phyloP scores from a whole-genome alignment of 345 rosid genomes.

The Lepidium sativum region DNA sequence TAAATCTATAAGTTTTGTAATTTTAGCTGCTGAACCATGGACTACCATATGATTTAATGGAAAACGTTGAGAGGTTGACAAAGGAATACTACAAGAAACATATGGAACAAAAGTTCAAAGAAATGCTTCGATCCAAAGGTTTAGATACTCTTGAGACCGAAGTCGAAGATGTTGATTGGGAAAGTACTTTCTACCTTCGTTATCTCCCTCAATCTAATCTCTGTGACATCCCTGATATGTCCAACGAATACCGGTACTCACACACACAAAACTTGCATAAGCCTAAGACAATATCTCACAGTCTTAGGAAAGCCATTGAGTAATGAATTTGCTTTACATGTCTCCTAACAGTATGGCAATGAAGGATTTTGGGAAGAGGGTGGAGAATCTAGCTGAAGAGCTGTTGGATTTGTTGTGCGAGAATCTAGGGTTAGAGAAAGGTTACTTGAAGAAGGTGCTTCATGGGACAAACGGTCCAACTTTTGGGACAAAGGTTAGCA shows the following conservation, averaged over 20 bases:
- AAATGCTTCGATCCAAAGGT: slow-evolving; percentile 52
- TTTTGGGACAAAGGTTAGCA: slow-evolving; percentile 83
- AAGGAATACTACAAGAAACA: slow-evolving; percentile 57
- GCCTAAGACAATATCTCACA: not conserved
- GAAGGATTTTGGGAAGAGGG: slow-evolving; percentile 45
- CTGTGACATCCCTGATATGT: slow-evolving; percentile 49
- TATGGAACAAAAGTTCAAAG: slow-evolving; percentile 63
- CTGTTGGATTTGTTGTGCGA: slow-evolving; percentile 56
- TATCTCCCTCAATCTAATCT: slow-evolving; percentile 61
- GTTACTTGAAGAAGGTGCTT: slow-evolving; percentile 63
- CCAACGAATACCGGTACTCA: slow-evolving; percentile 40
- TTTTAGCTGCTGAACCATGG: slow-evolving; percentile 68
- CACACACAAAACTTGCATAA: not conserved
- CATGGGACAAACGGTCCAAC: slow-evolving; percentile 66
- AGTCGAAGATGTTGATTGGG: slow-evolving; percentile 65
- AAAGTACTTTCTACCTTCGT: slow-evolving; percentile 63
- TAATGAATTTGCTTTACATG: not conserved
- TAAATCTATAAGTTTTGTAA: not conserved
- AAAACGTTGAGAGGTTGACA: slow-evolving; percentile 55
- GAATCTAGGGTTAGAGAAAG: slow-evolving; percentile 75
- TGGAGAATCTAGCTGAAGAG: slow-evolving; percentile 62
- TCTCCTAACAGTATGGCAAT: slow-evolving; percentile 36
- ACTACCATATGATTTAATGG: slow-evolving; percentile 53
- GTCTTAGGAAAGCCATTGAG: not conserved
- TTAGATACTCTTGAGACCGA: slow-evolving; percentile 46